These are phyloP conservation scores for Croton setiger DNA, from an alignment of 441 rosid species.

Conservation along the genomic window DNA sequence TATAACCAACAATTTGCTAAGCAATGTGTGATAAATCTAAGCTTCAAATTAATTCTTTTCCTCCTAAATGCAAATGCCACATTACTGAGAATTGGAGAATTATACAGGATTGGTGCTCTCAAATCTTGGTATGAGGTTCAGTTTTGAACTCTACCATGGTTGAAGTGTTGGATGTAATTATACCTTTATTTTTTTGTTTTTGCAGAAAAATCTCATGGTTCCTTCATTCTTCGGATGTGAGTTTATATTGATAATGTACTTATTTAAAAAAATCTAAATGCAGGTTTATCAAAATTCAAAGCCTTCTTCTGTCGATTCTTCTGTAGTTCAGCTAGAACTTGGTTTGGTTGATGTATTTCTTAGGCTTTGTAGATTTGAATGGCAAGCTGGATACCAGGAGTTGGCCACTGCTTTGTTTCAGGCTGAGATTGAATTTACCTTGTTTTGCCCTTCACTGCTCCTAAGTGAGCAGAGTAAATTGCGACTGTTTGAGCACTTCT, in stretches of 20 bases:
- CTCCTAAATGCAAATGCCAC: background rate
- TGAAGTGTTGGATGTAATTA: background rate
- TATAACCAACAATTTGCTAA: too few species aligned
- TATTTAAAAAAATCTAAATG: slow-evolving; percentile 18
- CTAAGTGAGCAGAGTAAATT: slow-evolving; percentile 71
- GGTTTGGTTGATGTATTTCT: slow-evolving; percentile 82
- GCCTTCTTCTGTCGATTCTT: slow-evolving; percentile 39
- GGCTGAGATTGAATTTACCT: slow-evolving; percentile 85
- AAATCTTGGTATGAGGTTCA: background rate
- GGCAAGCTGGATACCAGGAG: slow-evolving; percentile 90
- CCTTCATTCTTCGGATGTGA: background rate
- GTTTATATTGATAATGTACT: background rate
- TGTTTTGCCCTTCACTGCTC: slow-evolving; percentile 78
- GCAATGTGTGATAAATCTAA: background rate
- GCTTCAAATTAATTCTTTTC: too few species aligned
- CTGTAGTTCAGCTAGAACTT: slow-evolving; percentile 59
- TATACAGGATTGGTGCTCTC: background rate
- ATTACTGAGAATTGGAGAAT: background rate
- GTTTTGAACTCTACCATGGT: background rate
- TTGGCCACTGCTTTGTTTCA: slow-evolving; percentile 86
- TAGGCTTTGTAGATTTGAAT: slow-evolving; percentile 86
- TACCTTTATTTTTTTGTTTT: background rate
- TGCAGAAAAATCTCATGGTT: background rate
- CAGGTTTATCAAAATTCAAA: slow-evolving; percentile 55
- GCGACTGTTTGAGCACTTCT: slow-evolving; percentile 89